Conservation (phyloP, 306 rosid species). For the Ormosia semicastrata region DNA sequence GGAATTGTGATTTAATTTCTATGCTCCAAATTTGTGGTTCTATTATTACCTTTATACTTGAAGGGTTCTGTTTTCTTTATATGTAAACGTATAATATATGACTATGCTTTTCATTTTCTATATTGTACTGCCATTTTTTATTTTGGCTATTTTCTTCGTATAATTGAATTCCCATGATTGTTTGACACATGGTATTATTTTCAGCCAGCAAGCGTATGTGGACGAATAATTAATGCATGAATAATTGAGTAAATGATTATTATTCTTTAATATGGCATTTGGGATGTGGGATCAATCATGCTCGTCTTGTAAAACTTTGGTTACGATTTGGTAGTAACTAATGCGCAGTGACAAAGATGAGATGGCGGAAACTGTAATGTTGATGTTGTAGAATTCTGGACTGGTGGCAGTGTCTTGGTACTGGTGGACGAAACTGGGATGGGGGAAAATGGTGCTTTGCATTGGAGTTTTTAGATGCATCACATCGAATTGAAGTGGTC, state of each 20-base stretch:
- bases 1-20: constrained; percentile 22
- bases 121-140: constrained; percentile 17
- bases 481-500: constrained; percentile 26
- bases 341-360: background rate
- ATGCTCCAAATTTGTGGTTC: constrained; percentile 30
- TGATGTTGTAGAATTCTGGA: too few relatives aligned
- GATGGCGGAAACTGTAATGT: background rate
- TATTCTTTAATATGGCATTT: constrained; percentile 17
- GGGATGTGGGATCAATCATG: background rate
- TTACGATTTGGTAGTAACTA: background rate
- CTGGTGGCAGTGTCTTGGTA: background rate
- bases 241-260: constrained; percentile 13
- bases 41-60: constrained; percentile 22
- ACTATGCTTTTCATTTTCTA: constrained; percentile 13
- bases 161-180: constrained; percentile 15
- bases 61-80: constrained; percentile 32
- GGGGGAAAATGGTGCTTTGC: constrained; percentile 21
- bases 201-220: background rate
- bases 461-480: constrained; percentile 3
- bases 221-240: constrained; percentile 25
- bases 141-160: constrained; percentile 3
- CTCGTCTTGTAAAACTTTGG: background rate
- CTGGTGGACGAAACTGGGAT: background rate
- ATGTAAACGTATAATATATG: constrained; percentile 26
- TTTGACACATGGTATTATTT: constrained; percentile 26